phyloP scores from a whole-genome alignment of 2,329 filamentous ascomycete genomes.

The Alternaria sp. region DNA sequence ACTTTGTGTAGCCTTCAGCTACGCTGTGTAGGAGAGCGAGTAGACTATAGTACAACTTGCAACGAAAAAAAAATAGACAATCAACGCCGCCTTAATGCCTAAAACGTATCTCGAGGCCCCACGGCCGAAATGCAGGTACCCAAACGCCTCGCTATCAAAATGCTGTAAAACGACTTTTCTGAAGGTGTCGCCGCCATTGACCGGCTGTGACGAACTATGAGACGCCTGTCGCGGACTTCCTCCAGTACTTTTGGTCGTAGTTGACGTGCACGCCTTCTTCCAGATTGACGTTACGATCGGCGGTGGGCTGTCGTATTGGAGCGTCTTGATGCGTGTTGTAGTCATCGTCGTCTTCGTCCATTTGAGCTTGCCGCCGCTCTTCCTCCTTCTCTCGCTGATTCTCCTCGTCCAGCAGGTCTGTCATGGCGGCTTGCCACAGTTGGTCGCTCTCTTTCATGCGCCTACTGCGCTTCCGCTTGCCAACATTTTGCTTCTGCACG shows the following conservation, averaged over 20 bases:
- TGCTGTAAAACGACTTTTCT: conserved; percentile 22
- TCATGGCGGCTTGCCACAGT: conserved; percentile 64
- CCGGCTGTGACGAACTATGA: conserved; percentile 9
- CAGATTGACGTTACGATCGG: conserved; percentile 36
- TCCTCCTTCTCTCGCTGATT: conserved; percentile 37
- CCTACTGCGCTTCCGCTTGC: conserved; percentile 49
- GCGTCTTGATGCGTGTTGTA: conserved; percentile 26
- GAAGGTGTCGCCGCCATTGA: background rate
- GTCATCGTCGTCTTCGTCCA: conserved; percentile 25
- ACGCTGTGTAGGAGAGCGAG: background rate
- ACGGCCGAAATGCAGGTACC: conserved; percentile 30
- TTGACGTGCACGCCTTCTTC: conserved; percentile 60
- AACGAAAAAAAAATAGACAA: background rate
- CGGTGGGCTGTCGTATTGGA: conserved; percentile 39
- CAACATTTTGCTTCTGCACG: conserved; percentile 41
- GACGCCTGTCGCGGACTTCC: conserved; percentile 50
- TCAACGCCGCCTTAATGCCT: conserved; percentile 33
- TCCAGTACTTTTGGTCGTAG: conserved; percentile 65
- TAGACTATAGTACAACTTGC: conserved; percentile 27
- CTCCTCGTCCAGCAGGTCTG: conserved; percentile 55
- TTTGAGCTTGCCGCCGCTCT: conserved; percentile 23
- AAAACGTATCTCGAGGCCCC: conserved; percentile 15
- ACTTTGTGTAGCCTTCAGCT: background rate
- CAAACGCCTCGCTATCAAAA: conserved; percentile 50
- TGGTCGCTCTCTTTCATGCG: conserved; percentile 53